Conservation (phyloP, 2,329 filamentous ascomycete genomes). For the Cladophialophora bantiana region DNA sequence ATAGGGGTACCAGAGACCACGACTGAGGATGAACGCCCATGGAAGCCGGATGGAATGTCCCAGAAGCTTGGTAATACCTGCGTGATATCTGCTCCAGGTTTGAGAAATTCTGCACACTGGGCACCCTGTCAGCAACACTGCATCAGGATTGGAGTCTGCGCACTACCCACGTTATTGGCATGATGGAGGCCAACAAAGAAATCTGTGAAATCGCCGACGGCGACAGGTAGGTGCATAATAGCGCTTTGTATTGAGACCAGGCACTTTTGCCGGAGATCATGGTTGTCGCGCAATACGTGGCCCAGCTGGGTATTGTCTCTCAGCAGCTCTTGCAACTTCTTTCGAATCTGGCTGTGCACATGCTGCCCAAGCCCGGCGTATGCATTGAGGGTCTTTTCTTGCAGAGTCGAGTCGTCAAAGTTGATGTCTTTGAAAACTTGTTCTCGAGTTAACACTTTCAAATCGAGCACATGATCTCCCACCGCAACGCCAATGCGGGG, state of each 20-base stretch:
- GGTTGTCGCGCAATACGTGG: constrained; percentile 20
- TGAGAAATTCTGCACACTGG: constrained; percentile 17
- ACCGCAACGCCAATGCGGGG: constrained; percentile 23
- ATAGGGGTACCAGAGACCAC: constrained; percentile 69
- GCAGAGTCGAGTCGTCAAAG: constrained; percentile 12
- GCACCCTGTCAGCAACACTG: background rate
- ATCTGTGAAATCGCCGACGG: constrained; percentile 65
- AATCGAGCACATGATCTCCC: constrained; percentile 26
- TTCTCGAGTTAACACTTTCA: constrained; percentile 18
- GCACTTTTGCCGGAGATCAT: background rate
- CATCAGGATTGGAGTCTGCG: background rate
- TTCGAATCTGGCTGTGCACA: constrained; percentile 50
- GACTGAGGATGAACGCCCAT: constrained; percentile 67
- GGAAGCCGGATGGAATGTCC: constrained; percentile 29
- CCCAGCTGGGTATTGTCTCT: constrained; percentile 11
- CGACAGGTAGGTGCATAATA: constrained; percentile 63
- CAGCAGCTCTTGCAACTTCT: constrained; percentile 45
- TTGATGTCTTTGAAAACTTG: constrained; percentile 19
- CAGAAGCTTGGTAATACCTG: constrained; percentile 24
- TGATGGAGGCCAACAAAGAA: constrained; percentile 50
- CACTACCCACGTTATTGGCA: constrained; percentile 20
- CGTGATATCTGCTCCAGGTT: constrained; percentile 17
- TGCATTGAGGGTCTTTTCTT: constrained; percentile 54
- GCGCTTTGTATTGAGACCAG: constrained; percentile 47
- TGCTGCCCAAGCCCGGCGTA: constrained; percentile 56